phyloP scores from a whole-genome alignment of 345 rosid genomes.

The Ceriops zippeliana region DNA sequence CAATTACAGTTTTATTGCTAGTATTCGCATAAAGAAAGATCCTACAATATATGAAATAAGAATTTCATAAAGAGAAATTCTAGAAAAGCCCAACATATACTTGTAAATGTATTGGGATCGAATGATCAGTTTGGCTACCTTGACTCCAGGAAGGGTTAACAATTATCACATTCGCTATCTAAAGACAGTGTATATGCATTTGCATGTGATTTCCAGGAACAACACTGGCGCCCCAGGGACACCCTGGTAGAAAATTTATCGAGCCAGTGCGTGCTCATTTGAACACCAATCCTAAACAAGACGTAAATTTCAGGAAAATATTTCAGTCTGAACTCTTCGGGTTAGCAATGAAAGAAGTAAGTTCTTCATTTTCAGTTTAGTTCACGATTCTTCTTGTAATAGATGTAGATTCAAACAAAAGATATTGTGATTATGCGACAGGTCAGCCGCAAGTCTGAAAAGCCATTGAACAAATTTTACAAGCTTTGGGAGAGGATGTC shows the following conservation, averaged over 20 bases:
- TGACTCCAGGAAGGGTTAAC: not conserved
- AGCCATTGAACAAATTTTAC: conserved; percentile 32
- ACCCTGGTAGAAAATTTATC: conserved; percentile 51
- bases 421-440: not conserved
- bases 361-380: not conserved
- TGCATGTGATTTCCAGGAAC: conserved; percentile 37
- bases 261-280: conserved; percentile 37
- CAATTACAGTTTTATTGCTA: too few relatives aligned
- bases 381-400: not conserved
- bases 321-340: conserved; percentile 74
- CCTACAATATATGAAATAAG: too few relatives aligned
- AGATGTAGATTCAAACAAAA: not conserved
- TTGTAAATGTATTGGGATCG: conserved; percentile 52
- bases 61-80: too few relatives aligned
- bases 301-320: conserved; percentile 66
- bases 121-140: conserved; percentile 59
- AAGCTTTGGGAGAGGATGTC: conserved; percentile 66
- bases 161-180: conserved; percentile 1
- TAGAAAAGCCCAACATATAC: too few relatives aligned
- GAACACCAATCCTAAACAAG: conserved; percentile 32
- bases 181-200: conserved; percentile 30
- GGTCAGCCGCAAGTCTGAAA: not conserved
- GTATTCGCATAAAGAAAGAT: too few relatives aligned
- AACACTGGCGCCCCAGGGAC: conserved; percentile 53
- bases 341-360: conserved; percentile 43